Base-by-base conservation (phyloP, 2,329 filamentous ascomycete genomes). In the Alternaria triticina region DNA sequence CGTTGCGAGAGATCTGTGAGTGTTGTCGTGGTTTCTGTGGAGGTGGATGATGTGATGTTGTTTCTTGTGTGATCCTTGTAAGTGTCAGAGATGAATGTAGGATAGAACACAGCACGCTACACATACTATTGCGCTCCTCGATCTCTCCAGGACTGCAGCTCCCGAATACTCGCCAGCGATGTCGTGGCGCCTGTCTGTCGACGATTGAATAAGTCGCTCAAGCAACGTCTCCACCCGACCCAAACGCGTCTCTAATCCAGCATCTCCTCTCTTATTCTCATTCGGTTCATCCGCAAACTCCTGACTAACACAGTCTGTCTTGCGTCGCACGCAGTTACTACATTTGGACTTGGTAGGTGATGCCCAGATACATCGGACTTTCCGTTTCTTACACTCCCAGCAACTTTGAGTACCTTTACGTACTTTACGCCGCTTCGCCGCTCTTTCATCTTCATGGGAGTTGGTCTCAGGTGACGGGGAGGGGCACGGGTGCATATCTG, bases 391-490 rank as follows among this genome's bases (percentile, higher is more conserved):
- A 72, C 79, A 80, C 66, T 79, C 79, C 67, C 79, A 81, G 65
- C 78, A 81, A 55, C 75, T 80, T 62, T 76, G 77, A 10, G 78
- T 80, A 12, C 78, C 78, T 61, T 80, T 80, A 20, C 78, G 70
- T 65, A 80, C 71, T 58, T 75, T 79, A 64, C 76, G 72, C 50
- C 62, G 46, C 23, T 69, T 71, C 1, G 49, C 55, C 4, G 55
- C 10, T 25, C 20, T 46, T 17, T 49, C 20, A 8, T 23, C 44
- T 20, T 46, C 54, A 23, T 20, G 10, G 10, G 23, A 10, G 36
- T 20, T 25, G 1, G 22, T 28, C 3, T 55, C 1, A 23, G 36
- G 27, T 17, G 52, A 36, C 23, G n/a, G 36, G 36, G 36, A 40
- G 36, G 36, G 36, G n/a, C 2, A 40, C 8, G 36, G 4, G n/a